These are phyloP conservation scores for Saururus chinensis DNA, from an alignment of 164 flowering plant species.

Conservation along the genomic window DNA sequence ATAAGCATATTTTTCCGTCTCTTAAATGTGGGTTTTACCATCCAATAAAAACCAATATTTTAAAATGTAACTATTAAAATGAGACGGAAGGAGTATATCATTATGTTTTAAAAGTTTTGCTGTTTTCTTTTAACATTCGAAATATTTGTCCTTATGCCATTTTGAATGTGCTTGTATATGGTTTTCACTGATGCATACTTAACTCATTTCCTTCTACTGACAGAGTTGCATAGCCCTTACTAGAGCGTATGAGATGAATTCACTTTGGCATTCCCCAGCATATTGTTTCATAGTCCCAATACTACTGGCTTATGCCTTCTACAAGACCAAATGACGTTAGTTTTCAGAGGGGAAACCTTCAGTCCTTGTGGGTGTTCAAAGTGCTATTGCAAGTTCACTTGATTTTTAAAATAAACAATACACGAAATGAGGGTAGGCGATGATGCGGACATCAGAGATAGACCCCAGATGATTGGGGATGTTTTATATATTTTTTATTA, in stretches of 20 bases:
- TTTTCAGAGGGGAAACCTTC: neutral
- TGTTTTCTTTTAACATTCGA: too few species aligned
- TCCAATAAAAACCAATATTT: too few species aligned
- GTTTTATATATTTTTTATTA: too few species aligned
- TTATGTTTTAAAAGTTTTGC: neutral
- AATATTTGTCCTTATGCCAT: neutral
- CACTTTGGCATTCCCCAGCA: constrained; percentile 56
- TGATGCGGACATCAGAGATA: too few species aligned
- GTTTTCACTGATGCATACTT: neutral
- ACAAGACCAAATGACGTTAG: constrained; percentile 32
- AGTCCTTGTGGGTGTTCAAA: neutral
- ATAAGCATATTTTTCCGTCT: too few species aligned
- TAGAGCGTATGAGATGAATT: constrained; percentile 81
- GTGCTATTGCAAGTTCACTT: too few species aligned
- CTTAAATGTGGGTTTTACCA: too few species aligned
- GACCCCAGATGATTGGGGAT: too few species aligned
- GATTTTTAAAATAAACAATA: too few species aligned
- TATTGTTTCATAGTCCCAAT: constrained; percentile 54
- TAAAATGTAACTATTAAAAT: too few species aligned
- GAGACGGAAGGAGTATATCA: too few species aligned
- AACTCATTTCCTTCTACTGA: constrained; percentile 4
- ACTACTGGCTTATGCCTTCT: constrained; percentile 48
- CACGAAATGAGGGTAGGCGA: too few species aligned
- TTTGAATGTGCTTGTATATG: neutral
- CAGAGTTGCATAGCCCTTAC: constrained; percentile 66